Conservation (phyloP, 2,329 filamentous ascomycete species). For the Aspergillus hiratsukae region DNA sequence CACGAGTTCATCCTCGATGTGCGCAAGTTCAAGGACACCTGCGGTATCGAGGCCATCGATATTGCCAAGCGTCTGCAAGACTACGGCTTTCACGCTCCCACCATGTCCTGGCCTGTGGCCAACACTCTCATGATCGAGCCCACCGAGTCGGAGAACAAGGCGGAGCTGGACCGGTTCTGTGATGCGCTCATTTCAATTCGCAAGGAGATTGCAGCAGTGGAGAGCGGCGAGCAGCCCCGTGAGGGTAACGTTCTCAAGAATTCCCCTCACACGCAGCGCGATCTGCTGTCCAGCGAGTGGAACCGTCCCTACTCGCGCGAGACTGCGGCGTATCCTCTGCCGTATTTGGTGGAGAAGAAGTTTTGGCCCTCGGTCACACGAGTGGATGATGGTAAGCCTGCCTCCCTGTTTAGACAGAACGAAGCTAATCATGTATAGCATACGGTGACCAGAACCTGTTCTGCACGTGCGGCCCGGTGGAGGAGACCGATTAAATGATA, state of each 20-base stretch:
- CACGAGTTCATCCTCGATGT: conserved; percentile 96
- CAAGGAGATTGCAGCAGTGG: conserved; percentile 75
- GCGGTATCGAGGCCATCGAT: conserved; percentile 86
- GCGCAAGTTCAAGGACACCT: conserved; percentile 75
- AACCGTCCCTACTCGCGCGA: conserved; percentile 74
- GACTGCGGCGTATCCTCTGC: conserved; percentile 79
- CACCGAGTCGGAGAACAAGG: conserved; percentile 87
- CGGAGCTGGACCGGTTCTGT: conserved; percentile 89
- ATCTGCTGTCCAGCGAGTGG: conserved; percentile 75
- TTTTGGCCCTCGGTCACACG: conserved; percentile 90
- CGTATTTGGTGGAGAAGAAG: conserved; percentile 87
- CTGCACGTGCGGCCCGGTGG: conserved; percentile 87
- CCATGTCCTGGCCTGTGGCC: conserved; percentile 93
- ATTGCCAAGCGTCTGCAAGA: conserved; percentile 95
- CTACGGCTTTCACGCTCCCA: conserved; percentile 95
- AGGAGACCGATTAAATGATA: conserved; percentile 47
- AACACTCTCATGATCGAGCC: conserved; percentile 98
- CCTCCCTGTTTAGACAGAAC: background rate
- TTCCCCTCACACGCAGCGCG: conserved; percentile 78
- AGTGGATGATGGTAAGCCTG: conserved; percentile 78
- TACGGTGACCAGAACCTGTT: conserved; percentile 91
- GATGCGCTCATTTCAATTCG: conserved; percentile 85
- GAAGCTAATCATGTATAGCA: conserved; percentile 48
- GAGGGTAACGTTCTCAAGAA: conserved; percentile 84
- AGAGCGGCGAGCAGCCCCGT: conserved; percentile 70